phyloP scores from a whole-genome alignment of 805 yeast species.

The Gaillardinia entomophila region DNA sequence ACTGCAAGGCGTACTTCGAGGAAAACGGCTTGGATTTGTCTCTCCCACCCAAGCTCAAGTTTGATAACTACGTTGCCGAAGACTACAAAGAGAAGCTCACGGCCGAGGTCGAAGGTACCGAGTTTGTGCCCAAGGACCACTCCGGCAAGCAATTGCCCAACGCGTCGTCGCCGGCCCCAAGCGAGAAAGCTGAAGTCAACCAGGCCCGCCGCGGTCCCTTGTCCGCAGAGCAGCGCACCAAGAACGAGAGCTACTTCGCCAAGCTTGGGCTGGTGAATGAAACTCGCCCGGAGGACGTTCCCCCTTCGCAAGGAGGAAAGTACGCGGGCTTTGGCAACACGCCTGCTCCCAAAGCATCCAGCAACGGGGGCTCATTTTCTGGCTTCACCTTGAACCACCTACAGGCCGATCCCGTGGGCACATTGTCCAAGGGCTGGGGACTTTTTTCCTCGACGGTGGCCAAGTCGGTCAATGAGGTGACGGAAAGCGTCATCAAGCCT shows the following conservation, averaged over 20 bases:
- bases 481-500: conserved; percentile 88
- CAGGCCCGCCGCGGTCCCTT: conserved; percentile 38
- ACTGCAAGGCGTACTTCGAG: conserved; percentile 62
- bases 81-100: conserved; percentile 84
- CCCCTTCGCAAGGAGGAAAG: conserved; percentile 93
- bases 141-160: conserved; percentile 37
- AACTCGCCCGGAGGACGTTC: conserved; percentile 66
- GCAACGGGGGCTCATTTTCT: conserved; percentile 42
- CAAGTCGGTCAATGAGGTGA: conserved; percentile 79
- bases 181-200: conserved; percentile 15
- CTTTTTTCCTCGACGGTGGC: conserved; percentile 80
- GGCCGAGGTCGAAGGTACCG: conserved; percentile 67
- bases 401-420: conserved; percentile 85
- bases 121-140: conserved; percentile 64
- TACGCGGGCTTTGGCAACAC: conserved; percentile 88
- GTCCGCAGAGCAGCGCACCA: conserved; percentile 38
- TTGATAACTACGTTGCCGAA: conserved; percentile 87
- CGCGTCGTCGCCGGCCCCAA: conserved; percentile 1
- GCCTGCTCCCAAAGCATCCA: conserved; percentile 41
- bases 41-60: conserved; percentile 67
- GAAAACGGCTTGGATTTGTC: conserved; percentile 63
- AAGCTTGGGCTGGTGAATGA: conserved; percentile 69
- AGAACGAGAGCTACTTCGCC: conserved; percentile 80
- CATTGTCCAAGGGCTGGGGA: conserved; percentile 91
- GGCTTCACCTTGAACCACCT: conserved; percentile 61